Evolutionary conservation across 805 yeast genomes (phyloP).

Genomic region (Torulaspora delbrueckii): DNA sequence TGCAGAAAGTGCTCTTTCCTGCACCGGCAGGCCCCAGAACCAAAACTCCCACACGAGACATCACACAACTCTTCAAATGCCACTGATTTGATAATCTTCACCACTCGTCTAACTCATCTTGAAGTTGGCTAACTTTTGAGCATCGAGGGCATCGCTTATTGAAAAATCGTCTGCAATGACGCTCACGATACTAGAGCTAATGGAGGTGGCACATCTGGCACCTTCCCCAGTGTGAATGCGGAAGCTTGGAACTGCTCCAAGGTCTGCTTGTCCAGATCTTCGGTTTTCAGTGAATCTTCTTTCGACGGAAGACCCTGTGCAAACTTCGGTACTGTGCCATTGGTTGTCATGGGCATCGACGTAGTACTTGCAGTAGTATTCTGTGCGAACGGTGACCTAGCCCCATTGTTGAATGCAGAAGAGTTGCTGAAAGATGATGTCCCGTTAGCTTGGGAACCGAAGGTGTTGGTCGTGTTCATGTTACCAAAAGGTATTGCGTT

Average conservation of each 20-base stretch:
- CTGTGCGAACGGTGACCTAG: not conserved
- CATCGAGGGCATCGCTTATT: constrained; percentile 7
- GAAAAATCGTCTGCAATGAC: constrained; percentile 6
- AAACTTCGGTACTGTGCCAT: constrained; percentile 18
- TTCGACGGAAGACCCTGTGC: constrained; percentile 36
- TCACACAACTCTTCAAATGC: constrained; percentile 26
- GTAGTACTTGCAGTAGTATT: not conserved
- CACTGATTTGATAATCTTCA: not conserved
- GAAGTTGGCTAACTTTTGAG: not conserved
- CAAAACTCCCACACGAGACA: constrained; percentile 93
- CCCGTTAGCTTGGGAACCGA: not conserved
- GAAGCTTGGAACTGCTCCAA: constrained; percentile 44
- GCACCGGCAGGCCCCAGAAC: constrained; percentile 98
- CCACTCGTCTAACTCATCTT: not conserved
- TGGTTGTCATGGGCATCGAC: not conserved
- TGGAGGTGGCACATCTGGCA: constrained; percentile 76
- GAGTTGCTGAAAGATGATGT: not conserved
- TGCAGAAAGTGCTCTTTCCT: constrained; percentile 92
- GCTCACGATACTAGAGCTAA: constrained; percentile 31
- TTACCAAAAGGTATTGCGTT: not conserved
- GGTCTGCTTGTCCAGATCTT: constrained; percentile 43
- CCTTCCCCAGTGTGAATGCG: constrained; percentile 51
- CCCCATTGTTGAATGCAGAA: not conserved
- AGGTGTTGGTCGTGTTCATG: not conserved
- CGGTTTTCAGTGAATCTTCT: constrained; percentile 27